Base-by-base conservation (phyloP, 106 monocot genomes). In the Xerophyta viscosa region DNA sequence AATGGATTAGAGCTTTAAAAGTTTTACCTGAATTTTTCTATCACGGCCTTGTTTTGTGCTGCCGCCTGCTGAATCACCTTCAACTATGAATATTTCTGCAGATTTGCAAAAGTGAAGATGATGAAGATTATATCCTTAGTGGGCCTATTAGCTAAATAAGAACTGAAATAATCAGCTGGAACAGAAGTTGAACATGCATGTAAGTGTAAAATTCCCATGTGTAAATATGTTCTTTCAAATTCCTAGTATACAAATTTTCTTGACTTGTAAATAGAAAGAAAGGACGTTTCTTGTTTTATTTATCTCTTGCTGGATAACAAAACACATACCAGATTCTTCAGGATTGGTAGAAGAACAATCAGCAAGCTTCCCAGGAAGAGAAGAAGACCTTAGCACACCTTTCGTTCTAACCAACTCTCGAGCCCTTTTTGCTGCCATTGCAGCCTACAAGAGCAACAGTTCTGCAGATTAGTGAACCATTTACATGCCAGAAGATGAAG, bases 41-140 rank as follows among this genome's bases (percentile, higher is more conserved):
- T 98, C 96, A 56, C 96, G 89, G 0, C 96, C 96, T 82, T 98
- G 96, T 47, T 98, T 98, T 68, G 96, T 73, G 53, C 96, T 98
- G 19, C 96, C 96, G 42, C 96, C 89, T 48, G 96, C 96, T 60
- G 89, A 98, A 69, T 98, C 96, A 43, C 96, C 96, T 69, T 98
- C 96, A 52, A 98, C 89, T 18, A 98, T 89, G 67, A 98, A 98
- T 25, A 98, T 98, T 57, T 98, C 96, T 98, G 79, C 2, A 39
- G 13, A 39, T 39, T 39, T 36, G 33, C 39, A 2, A 39, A 15
- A 8, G 15, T 12, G 39, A 39, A 39, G 1, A 39, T n/a, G n/a
- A n/a, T n/a, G n/a, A n/a, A n/a, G n/a, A n/a, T n/a, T n/a, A n/a
- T n/a, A n/a, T n/a, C n/a, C n/a, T n/a, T n/a, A n/a, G n/a, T n/a